Percentiles rank a stretch among this genome's conserved stretches.
Evolutionary conservation across 73 alveolate species (phyloP).

Genomic region (Uronychia binucleata): DNA sequence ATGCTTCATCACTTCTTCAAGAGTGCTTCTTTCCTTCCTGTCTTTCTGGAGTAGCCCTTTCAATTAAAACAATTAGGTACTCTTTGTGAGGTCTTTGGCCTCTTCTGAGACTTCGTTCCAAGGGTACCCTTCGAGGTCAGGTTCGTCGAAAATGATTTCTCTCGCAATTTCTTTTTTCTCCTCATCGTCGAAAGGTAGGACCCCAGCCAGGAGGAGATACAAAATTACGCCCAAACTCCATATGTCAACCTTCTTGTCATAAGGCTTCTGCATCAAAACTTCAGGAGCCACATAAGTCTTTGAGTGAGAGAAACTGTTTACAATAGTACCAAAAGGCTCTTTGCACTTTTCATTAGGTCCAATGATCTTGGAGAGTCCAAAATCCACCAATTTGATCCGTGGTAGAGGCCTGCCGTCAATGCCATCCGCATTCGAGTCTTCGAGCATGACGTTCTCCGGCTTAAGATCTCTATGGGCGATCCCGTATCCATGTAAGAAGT

Average conservation of each 20-base stretch:
- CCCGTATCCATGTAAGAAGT: slow-evolving; percentile 77
- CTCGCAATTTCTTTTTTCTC: slow-evolving; percentile 18
- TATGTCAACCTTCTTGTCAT: slow-evolving; percentile 66
- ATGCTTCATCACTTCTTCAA: slow-evolving; percentile 62
- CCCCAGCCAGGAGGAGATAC: slow-evolving; percentile 66
- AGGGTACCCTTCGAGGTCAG: not conserved
- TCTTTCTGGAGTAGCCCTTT: slow-evolving; percentile 52
- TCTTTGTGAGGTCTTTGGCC: slow-evolving; percentile 1
- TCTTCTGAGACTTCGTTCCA: not conserved
- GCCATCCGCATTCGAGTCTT: slow-evolving; percentile 56
- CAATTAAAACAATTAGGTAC: slow-evolving; percentile 6
- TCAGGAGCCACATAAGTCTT: slow-evolving; percentile 77
- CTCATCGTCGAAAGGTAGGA: slow-evolving; percentile 68
- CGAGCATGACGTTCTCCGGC: slow-evolving; percentile 86
- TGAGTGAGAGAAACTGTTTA: not conserved
- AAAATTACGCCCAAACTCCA: slow-evolving; percentile 74
- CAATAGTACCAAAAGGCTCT: slow-evolving; percentile 77
- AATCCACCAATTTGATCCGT: slow-evolving; percentile 74
- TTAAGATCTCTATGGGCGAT: slow-evolving; percentile 86
- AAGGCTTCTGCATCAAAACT: slow-evolving; percentile 56
- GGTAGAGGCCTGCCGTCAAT: not conserved
- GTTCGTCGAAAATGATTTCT: not conserved
- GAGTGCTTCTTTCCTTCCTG: slow-evolving; percentile 42
- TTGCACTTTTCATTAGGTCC: slow-evolving; percentile 71
- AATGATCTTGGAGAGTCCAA: slow-evolving; percentile 74